Conservation (phyloP, 108 stramenopile genomes). For the Cylindrotheca closterium region DNA sequence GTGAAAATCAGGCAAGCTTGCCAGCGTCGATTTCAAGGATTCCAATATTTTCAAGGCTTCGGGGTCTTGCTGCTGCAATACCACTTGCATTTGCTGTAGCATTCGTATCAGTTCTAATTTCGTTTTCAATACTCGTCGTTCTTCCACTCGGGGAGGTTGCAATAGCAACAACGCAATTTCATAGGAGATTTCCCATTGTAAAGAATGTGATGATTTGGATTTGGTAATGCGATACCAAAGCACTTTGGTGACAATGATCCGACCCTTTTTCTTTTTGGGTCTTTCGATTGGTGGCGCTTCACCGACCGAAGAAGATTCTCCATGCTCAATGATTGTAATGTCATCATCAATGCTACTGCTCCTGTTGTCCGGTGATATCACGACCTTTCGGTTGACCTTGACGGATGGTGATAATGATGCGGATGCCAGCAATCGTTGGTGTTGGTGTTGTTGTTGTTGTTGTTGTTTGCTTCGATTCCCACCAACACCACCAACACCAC, state of each 20-base stretch:
- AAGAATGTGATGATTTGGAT: neutral
- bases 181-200: slow-evolving; percentile 59
- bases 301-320: neutral
- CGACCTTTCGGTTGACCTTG: neutral
- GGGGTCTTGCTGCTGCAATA: slow-evolving; percentile 3
- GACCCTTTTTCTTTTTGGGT: slow-evolving; percentile 14
- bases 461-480: neutral
- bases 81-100: slow-evolving; percentile 5
- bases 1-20: neutral
- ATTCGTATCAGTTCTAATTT: slow-evolving; percentile 23
- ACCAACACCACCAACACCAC: neutral
- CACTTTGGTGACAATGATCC: slow-evolving; percentile 51
- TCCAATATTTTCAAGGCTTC: neutral
- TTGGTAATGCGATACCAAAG: slow-evolving; percentile 23
- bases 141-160: slow-evolving; percentile 35
- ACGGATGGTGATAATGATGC: neutral
- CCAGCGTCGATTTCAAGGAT: neutral
- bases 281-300: neutral
- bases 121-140: slow-evolving; percentile 48
- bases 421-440: too few species aligned
- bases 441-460: neutral
- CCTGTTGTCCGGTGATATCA: too few species aligned
- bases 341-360: neutral
- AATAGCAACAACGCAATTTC: slow-evolving; percentile 55
- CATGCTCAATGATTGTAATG: neutral